A percentile compares a stretch with the other conserved stretches of the same genome.
These are phyloP conservation scores for Leccinum rimulosum DNA, from an alignment of 768 basidiomycete genomes.

Conservation along the genomic window DNA sequence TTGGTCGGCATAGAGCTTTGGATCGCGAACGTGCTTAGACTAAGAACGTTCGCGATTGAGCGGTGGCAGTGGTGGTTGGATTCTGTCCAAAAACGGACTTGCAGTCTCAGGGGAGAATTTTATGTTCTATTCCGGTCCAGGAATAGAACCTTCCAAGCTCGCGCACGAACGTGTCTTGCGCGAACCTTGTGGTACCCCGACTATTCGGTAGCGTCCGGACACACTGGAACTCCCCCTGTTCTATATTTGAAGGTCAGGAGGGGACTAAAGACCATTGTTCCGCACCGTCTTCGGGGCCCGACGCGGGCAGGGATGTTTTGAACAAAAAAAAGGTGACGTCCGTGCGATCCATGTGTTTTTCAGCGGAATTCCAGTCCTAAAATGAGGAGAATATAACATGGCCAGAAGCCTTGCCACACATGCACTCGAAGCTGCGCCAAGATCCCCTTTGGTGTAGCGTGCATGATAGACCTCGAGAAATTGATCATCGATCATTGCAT, in stretches of 20 bases:
- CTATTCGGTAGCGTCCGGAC: not conserved
- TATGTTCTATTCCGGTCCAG: not conserved
- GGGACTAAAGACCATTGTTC: not conserved
- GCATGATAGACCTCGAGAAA: not conserved
- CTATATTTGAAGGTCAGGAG: not conserved
- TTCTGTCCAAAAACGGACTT: not conserved
- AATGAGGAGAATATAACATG: not conserved
- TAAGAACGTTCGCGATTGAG: not conserved
- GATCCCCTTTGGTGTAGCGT: not conserved
- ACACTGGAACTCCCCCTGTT: not conserved
- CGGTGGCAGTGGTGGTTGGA: not conserved
- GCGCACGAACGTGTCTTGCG: conserved; percentile 10
- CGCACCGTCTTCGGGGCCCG: not conserved
- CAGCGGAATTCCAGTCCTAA: not conserved
- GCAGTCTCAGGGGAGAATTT: not conserved
- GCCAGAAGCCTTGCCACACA: not conserved
- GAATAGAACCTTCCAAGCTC: not conserved
- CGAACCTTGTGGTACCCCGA: not conserved
- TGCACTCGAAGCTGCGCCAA: not conserved
- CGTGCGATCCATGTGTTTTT: not conserved
- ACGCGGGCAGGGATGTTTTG: not conserved
- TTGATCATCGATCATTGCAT: not conserved
- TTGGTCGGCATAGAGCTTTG: not conserved
- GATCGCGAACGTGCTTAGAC: too few relatives aligned
- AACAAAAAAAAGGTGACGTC: not conserved